phyloP scores from a whole-genome alignment of 305 asterid species.

The Fraxinus platypoda region DNA sequence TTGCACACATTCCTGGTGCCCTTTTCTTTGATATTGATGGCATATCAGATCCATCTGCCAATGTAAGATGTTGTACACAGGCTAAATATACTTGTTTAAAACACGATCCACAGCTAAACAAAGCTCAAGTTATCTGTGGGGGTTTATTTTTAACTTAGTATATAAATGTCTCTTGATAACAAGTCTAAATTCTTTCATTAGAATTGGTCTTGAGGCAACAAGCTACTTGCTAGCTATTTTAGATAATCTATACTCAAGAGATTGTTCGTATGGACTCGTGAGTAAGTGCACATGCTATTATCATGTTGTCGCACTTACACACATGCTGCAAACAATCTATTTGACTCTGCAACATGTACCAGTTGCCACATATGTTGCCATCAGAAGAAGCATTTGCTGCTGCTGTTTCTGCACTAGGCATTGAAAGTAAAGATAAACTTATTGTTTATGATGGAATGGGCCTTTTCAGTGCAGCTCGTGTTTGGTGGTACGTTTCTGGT shows the following conservation, averaged over 20 bases:
- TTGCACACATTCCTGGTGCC: conserved; percentile 96
- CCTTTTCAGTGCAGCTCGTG: conserved; percentile 97
- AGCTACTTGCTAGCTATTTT: background rate
- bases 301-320: background rate
- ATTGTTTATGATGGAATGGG: conserved; percentile 99
- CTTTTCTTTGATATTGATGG: conserved; percentile 94
- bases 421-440: conserved; percentile 76
- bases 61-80: conserved; percentile 52
- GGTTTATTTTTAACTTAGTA: conserved; percentile 3
- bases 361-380: conserved; percentile 99
- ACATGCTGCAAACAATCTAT: conserved; percentile 10
- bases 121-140: background rate
- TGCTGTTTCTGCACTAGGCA: conserved; percentile 96
- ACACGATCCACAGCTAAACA: background rate
- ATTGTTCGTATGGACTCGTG: background rate
- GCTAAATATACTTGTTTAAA: background rate
- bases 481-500: conserved; percentile 77
- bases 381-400: conserved; percentile 96
- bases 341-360: conserved; percentile 6
- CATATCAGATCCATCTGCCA: conserved; percentile 66
- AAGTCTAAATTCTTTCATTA: background rate
- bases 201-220: background rate
- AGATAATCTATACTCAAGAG: background rate
- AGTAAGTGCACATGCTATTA: background rate
- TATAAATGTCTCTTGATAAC: conserved; percentile 10